Evolutionary conservation across 805 yeast species (phyloP), one percentile per base, ranked within the genome.

Genomic region (Sungouiella blattae): DNA sequence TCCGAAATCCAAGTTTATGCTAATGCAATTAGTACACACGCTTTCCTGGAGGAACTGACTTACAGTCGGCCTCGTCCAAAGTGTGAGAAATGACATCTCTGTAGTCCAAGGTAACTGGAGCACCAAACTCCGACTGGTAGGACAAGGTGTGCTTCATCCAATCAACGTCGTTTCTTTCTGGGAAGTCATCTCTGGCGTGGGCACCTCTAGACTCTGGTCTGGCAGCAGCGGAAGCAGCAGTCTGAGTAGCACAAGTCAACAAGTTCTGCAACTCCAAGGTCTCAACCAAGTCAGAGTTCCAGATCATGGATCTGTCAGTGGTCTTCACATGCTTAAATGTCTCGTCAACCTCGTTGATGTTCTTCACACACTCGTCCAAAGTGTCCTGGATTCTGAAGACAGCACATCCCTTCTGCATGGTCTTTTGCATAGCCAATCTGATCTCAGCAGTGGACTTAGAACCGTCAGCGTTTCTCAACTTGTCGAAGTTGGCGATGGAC

Each of bases 191-290:
- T 75, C 98, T 84, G 40, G 98, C 97, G 60, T 91, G 98, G 32
- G 98, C 98, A 72, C 98, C 98, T 75, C 98, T 87, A 25, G 97
- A 88, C 72, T 91, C 98, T 57, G 75, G 82, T 76, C 98, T 87
- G 38, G 87, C 94, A 44, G 93, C 88, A 34, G 98, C 98, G 44
- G 95, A 78, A 48, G 70, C 71, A 22, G 98, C 98, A 35, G 97
- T 89, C 75, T 93, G 98, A 46, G 83, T 80, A 43, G 98, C 98
- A 75, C 97, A 87, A 33, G 98, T 89, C 63, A 91, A 76, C 75
- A 91, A 77, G 81, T 91, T 91, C 68, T 89, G 96, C 62, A 91
- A 75, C 69, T 91, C 98, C 53, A 93, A 74, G 37, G 98, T 86
- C 73, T 91, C 98, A 35, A 89, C 95, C 60, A 91, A 73, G 64